phyloP scores from a whole-genome alignment of 805 yeast genomes.

The Brettanomyces anomalus region DNA sequence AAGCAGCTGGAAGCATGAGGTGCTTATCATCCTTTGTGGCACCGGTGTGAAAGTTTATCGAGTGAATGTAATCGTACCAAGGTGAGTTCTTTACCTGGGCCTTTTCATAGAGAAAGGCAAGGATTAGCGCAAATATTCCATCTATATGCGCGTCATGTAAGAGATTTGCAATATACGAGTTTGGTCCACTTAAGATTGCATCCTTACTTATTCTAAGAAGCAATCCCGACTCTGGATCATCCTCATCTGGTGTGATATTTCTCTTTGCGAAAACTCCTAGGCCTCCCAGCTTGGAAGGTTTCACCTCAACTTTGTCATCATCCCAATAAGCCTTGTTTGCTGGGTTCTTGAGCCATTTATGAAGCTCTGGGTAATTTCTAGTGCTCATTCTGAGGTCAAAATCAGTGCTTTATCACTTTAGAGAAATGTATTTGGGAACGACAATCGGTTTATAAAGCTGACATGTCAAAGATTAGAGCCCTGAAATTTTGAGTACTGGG shows the following conservation, averaged over 20 bases:
- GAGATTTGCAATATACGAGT: conserved; percentile 56
- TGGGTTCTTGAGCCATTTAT: conserved; percentile 44
- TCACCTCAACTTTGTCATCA: conserved; percentile 34
- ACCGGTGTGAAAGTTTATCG: conserved; percentile 30
- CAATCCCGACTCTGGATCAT: conserved; percentile 20
- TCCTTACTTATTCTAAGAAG: conserved; percentile 55
- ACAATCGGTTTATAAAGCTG: too few species aligned
- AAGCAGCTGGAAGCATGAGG: conserved; percentile 46
- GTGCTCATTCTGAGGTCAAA: conserved; percentile 11
- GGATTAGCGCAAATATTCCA: conserved; percentile 59
- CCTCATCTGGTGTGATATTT: conserved; percentile 29
- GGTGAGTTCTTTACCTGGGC: conserved; percentile 58
- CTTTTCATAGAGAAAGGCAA: conserved; percentile 67
- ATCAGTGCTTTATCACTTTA: too few species aligned
- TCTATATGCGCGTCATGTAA: conserved; percentile 48
- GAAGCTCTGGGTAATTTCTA: conserved; percentile 20
- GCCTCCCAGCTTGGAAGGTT: conserved; percentile 49
- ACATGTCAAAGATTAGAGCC: too few species aligned
- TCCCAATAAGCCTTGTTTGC: conserved; percentile 46
- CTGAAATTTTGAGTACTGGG: too few species aligned
- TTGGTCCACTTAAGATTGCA: conserved; percentile 48
- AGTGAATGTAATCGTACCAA: conserved; percentile 60
- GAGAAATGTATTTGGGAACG: too few species aligned
- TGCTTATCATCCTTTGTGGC: conserved; percentile 17
- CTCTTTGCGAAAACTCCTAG: conserved; percentile 59